Percentiles rank a stretch among this genome's conserved stretches.
Evolutionary conservation across 1,284 basidiomycete species (phyloP).

Genomic region (Takashimella tepidaria): DNA sequence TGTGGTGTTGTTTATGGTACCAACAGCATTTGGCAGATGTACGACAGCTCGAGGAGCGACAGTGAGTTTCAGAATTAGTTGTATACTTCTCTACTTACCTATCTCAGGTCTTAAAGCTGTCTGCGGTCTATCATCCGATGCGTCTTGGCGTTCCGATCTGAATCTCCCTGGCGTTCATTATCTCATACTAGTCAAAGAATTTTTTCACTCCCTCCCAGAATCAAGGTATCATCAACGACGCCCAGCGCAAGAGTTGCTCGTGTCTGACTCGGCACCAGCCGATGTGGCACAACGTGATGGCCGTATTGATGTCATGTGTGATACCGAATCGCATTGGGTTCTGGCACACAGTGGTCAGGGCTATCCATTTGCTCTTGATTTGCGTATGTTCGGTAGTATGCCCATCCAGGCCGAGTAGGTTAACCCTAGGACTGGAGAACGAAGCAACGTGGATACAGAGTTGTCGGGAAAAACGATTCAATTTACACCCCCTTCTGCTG

Average conservation of each 20-base stretch:
- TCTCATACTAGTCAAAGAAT: constrained; percentile 1
- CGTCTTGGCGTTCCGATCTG: background rate
- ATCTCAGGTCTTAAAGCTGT: background rate
- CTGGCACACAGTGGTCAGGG: constrained; percentile 3
- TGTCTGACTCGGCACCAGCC: background rate
- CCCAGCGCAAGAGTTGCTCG: constrained; percentile 5
- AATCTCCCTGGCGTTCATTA: background rate
- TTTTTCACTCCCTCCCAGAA: constrained; percentile 1
- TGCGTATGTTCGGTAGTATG: background rate
- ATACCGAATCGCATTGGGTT: background rate
- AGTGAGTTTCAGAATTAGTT: background rate
- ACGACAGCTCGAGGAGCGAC: background rate
- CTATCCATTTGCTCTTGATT: constrained; percentile 1
- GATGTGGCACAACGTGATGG: constrained; percentile 1
- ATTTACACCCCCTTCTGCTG: background rate
- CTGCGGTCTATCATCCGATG: constrained; percentile 1
- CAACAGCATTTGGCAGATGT: constrained; percentile 8
- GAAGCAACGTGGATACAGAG: background rate
- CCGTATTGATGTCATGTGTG: constrained; percentile 6
- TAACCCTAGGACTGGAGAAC: constrained; percentile 1
- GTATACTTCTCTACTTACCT: background rate
- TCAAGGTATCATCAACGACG: background rate
- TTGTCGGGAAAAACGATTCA: background rate
- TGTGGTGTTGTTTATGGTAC: constrained; percentile 6
- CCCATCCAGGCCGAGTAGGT: background rate